Percentiles rank a stretch among this genome's conserved stretches.
Evolutionary conservation across 2,329 filamentous ascomycete genomes (phyloP).

Genomic region (Aspergillus quadrilineatus): DNA sequence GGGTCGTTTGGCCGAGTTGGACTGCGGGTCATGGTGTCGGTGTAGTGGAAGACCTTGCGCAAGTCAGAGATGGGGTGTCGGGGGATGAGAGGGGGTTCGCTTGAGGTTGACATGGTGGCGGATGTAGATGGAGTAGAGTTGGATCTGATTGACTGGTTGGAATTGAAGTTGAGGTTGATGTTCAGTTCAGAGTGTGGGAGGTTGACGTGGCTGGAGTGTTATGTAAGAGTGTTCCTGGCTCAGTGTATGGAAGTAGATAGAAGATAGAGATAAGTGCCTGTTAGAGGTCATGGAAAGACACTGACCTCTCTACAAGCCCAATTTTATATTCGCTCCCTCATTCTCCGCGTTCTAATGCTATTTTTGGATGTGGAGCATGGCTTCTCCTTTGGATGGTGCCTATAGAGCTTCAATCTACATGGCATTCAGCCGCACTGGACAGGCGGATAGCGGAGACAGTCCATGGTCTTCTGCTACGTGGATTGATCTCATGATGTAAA

Average conservation of each 20-base stretch:
- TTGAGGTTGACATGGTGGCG: not conserved
- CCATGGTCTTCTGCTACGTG: not conserved
- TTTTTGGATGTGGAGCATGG: not conserved
- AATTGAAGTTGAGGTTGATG: too few relatives aligned
- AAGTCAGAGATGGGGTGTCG: slow-evolving; percentile 27
- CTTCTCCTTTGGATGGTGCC: not conserved
- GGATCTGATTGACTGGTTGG: too few relatives aligned
- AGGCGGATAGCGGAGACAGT: not conserved
- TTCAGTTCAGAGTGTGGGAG: too few relatives aligned
- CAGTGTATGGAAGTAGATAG: not conserved
- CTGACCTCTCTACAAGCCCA: too few relatives aligned
- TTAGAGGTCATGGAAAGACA: too few relatives aligned
- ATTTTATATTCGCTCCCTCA: too few relatives aligned
- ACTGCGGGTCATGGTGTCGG: slow-evolving; percentile 29
- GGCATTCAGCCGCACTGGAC: too few relatives aligned
- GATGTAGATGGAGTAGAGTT: slow-evolving; percentile 22
- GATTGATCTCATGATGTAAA: not conserved
- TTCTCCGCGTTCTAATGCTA: too few relatives aligned
- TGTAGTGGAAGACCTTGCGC: slow-evolving; percentile 32
- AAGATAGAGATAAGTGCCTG: not conserved
- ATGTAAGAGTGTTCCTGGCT: too few relatives aligned
- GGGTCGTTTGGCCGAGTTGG: slow-evolving; percentile 32
- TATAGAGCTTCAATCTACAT: not conserved
- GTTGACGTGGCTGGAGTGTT: not conserved
- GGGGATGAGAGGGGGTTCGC: slow-evolving; percentile 21